Percentiles rank a stretch among this genome's conserved stretches.
Evolutionary conservation across 2,329 filamentous ascomycete genomes (phyloP).

Genomic region (Fusarium abutilonis): DNA sequence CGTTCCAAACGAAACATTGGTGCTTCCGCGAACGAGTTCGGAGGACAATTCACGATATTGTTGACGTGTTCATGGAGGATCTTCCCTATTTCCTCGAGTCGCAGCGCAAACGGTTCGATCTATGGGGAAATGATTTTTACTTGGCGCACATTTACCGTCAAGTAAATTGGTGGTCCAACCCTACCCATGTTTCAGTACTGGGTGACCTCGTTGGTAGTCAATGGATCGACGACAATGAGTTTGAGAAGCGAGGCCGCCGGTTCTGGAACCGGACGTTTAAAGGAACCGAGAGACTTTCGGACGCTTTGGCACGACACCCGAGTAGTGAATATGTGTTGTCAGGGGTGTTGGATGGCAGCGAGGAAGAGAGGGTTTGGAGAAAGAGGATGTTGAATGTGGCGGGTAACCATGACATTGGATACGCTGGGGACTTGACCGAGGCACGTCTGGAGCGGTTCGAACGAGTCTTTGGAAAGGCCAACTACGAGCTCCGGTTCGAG

Average conservation of each 20-base stretch:
- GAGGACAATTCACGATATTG: conserved; percentile 64
- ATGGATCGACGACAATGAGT: conserved; percentile 90
- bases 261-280: conserved; percentile 85
- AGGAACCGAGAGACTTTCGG: conserved; percentile 71
- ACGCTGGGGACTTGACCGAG: conserved; percentile 88
- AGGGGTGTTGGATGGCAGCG: conserved; percentile 58
- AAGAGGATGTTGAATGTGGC: conserved; percentile 85
- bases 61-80: conserved; percentile 74
- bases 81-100: conserved; percentile 73
- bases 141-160: conserved; percentile 91
- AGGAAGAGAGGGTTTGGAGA: conserved; percentile 69
- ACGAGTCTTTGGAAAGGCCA: conserved; percentile 82
- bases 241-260: conserved; percentile 73
- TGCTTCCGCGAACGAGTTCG: conserved; percentile 64
- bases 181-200: conserved; percentile 87
- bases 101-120: conserved; percentile 81
- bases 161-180: conserved; percentile 82
- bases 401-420: conserved; percentile 97
- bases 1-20: conserved; percentile 57
- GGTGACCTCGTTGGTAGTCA: conserved; percentile 94
- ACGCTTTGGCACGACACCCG: conserved; percentile 63
- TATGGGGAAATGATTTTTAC: conserved; percentile 94
- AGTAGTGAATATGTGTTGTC: conserved; percentile 60
- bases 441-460: conserved; percentile 84
- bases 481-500: conserved; percentile 86